phyloP scores from a whole-genome alignment of 2,329 filamentous ascomycete genomes.

The Curvularia hawaiiensis region DNA sequence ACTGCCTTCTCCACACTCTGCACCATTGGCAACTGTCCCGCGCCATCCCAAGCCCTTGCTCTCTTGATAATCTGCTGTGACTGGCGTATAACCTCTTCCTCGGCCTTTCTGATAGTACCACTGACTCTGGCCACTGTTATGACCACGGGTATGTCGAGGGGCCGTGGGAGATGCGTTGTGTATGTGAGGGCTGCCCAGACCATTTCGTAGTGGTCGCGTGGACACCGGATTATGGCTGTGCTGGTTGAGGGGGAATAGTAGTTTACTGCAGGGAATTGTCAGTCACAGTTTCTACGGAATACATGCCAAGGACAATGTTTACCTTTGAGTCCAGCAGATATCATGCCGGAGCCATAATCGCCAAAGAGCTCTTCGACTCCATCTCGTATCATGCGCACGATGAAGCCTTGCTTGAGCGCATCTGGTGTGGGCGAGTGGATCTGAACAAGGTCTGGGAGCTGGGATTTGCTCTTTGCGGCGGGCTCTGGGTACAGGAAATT shows the following conservation, averaged over 20 bases:
- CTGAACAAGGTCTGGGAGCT: slow-evolving; percentile 65
- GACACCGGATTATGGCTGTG: slow-evolving; percentile 86
- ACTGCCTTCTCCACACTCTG: slow-evolving; percentile 32
- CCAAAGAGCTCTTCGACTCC: slow-evolving; percentile 57
- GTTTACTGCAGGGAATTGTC: slow-evolving; percentile 67
- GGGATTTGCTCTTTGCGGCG: slow-evolving; percentile 37
- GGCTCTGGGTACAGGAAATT: slow-evolving; percentile 85
- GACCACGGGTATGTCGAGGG: slow-evolving; percentile 69
- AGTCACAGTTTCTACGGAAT: neutral
- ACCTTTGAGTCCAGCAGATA: slow-evolving; percentile 73
- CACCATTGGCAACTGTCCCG: slow-evolving; percentile 17
- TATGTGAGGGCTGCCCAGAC: slow-evolving; percentile 90
- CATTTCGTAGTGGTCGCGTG: slow-evolving; percentile 80
- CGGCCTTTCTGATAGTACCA: slow-evolving; percentile 89
- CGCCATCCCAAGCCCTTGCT: slow-evolving; percentile 57
- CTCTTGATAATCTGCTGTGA: slow-evolving; percentile 74
- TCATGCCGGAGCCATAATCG: slow-evolving; percentile 82
- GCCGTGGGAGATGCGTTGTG: slow-evolving; percentile 70
- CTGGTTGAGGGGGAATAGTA: slow-evolving; percentile 92
- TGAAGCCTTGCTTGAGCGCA: slow-evolving; percentile 66
- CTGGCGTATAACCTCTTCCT: slow-evolving; percentile 84
- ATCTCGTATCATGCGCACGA: slow-evolving; percentile 67
- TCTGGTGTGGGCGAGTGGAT: slow-evolving; percentile 81
- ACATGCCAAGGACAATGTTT: slow-evolving; percentile 21
- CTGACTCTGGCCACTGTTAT: slow-evolving; percentile 86